Conservation (phyloP, 2,329 filamentous ascomycete species). For the Fusarium liriodendri region DNA sequence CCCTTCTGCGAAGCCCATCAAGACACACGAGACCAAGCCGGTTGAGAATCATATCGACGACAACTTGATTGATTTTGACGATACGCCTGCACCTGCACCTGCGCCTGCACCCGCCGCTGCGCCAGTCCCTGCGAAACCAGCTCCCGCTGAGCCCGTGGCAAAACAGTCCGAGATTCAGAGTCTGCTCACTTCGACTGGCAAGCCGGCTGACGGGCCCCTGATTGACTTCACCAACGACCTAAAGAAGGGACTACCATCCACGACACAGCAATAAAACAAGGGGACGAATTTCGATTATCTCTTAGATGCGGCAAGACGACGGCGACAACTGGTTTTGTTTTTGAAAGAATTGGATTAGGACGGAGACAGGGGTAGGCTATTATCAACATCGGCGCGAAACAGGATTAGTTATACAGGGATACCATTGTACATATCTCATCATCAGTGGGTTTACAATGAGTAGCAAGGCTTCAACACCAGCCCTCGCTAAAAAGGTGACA, state of each 20-base stretch:
- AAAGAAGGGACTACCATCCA: slow-evolving; percentile 59
- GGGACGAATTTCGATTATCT: slow-evolving; percentile 23
- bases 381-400: slow-evolving; percentile 43
- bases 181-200: slow-evolving; percentile 61
- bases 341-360: slow-evolving; percentile 35
- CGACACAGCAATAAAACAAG: slow-evolving; percentile 38
- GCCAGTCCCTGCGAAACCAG: background rate
- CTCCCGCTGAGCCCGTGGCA: background rate
- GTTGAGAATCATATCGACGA: slow-evolving; percentile 36
- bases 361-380: slow-evolving; percentile 32
- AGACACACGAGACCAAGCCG: slow-evolving; percentile 29
- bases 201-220: slow-evolving; percentile 60
- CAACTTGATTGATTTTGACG: slow-evolving; percentile 69
- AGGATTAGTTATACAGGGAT: slow-evolving; percentile 43
- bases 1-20: slow-evolving; percentile 26
- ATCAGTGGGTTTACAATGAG: slow-evolving; percentile 41
- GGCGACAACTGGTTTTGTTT: slow-evolving; percentile 28
- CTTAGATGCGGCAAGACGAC: slow-evolving; percentile 25
- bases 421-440: slow-evolving; percentile 39
- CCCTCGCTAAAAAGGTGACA: slow-evolving; percentile 25
- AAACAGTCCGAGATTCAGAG: slow-evolving; percentile 53
- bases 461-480: slow-evolving; percentile 43
- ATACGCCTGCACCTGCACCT: slow-evolving; percentile 37
- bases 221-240: slow-evolving; percentile 68
- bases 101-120: background rate